Evolutionary conservation across 352 stramenopile species (phyloP), one percentile per base, ranked within the genome.

Genomic region (Globisporangium iwayamae): DNA sequence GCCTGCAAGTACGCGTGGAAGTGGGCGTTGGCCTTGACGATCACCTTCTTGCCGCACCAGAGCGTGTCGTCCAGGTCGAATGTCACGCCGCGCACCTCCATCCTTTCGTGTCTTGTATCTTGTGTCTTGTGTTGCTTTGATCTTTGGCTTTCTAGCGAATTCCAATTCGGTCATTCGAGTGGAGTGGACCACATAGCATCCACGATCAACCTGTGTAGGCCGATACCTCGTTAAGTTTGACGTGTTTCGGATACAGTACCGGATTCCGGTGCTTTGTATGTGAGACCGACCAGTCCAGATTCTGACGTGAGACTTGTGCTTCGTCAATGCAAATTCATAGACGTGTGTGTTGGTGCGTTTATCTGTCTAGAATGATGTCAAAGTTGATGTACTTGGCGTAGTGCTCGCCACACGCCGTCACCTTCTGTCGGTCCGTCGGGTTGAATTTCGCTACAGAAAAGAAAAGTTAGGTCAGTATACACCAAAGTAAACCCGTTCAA

Each of bases 371-470:
- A 51, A 91, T 81, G 20, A 82, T 71, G 60, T 94, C 83, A 73
- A 95, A 93, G 68, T 95, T 70, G 50, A 96, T 85, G 58, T 88
- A 73, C 59, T 78, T 78, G 52, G 81, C 87, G 70, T 97, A 97
- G 74, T 96, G 89, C 45, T 93, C 71, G 45, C 87, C 87, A 56
- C 89, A 95, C 30, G 75, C 75, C n/a, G 75, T 70, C 46, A 94
- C 90, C 61, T 91, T 91, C 32, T 89, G 61, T 22, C 78, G 71
- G 63, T 97, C 90, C 14, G 83, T 89, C 36, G 87, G 82, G 57
- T 90, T 92, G 67, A 97, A 95, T 75, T 97, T 97, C 66, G 85
- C 85, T 91, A 61, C 36, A 70, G 1, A 1, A 50, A 66, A 4
- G 63, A 38, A 18, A 59, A 63, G 6, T 18, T 8, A 34, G 4